These are phyloP conservation scores for Aspergillus transmontanensis DNA, from an alignment of 2,329 filamentous ascomycete genomes.

Conservation along the genomic window DNA sequence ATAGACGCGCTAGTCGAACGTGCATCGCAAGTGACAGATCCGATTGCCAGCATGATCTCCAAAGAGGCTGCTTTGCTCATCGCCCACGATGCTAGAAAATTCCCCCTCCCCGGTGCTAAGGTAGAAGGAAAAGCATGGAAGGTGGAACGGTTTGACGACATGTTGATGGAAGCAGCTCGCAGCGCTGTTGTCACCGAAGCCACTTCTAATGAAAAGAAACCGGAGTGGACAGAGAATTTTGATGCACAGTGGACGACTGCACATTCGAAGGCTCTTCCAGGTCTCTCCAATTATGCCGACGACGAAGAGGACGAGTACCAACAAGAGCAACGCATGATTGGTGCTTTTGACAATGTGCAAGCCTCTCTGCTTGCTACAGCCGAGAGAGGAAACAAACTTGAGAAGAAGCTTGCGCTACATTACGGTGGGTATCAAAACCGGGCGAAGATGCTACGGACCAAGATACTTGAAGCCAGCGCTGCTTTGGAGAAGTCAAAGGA, in stretches of 20 bases:
- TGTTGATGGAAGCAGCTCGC: constrained; percentile 71
- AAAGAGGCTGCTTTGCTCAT: constrained; percentile 78
- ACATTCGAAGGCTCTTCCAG: constrained; percentile 63
- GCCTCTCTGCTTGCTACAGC: constrained; percentile 73
- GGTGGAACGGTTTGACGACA: constrained; percentile 69
- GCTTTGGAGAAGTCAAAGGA: constrained; percentile 73
- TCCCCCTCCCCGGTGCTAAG: constrained; percentile 68
- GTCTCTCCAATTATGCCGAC: constrained; percentile 77
- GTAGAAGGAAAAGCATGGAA: constrained; percentile 63
- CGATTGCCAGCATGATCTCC: constrained; percentile 70
- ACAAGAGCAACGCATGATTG: constrained; percentile 62
- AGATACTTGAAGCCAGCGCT: constrained; percentile 73
- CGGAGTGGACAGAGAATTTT: constrained; percentile 51
- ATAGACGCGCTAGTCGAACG: constrained; percentile 66
- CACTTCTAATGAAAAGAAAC: constrained; percentile 54
- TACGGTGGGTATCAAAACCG: constrained; percentile 90
- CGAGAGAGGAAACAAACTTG: constrained; percentile 79
- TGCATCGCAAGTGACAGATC: constrained; percentile 63
- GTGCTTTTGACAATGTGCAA: constrained; percentile 76
- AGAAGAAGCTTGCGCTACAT: constrained; percentile 88
- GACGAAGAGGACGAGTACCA: constrained; percentile 68
- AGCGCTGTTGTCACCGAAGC: constrained; percentile 74
- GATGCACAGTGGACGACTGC: constrained; percentile 54
- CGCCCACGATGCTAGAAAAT: constrained; percentile 77
- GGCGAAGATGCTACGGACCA: constrained; percentile 75